phyloP scores from a whole-genome alignment of 805 yeast species.

The Metschnikowia henanensis region DNA sequence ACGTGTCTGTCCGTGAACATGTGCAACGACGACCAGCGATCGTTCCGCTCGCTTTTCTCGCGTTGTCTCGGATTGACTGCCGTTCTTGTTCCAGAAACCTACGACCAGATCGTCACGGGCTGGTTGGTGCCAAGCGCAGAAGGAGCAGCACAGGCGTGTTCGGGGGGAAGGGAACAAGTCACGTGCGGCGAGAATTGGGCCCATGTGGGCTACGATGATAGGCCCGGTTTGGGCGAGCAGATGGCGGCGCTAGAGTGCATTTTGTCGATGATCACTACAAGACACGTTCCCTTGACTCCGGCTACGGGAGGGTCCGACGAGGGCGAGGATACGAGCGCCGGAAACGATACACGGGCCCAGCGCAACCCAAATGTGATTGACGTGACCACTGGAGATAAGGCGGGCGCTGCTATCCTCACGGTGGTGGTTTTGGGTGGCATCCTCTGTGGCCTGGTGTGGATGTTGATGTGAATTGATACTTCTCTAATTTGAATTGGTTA shows the following conservation, averaged over 20 bases:
- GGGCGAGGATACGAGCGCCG: constrained; percentile 29
- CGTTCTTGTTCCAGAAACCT: constrained; percentile 50
- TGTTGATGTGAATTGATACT: constrained; percentile 44
- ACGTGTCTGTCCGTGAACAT: constrained; percentile 52
- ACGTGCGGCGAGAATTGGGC: constrained; percentile 81
- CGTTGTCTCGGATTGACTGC: constrained; percentile 62
- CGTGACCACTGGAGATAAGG: constrained; percentile 54
- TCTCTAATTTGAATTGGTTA: no score
- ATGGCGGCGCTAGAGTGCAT: constrained; percentile 70
- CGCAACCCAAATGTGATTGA: constrained; percentile 42
- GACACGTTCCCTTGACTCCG: constrained; percentile 27
- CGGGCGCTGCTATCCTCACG: constrained; percentile 89
- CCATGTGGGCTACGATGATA: constrained; percentile 56
- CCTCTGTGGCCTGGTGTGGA: constrained; percentile 75
- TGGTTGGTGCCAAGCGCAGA: constrained; percentile 46
- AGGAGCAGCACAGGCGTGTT: constrained; percentile 70
- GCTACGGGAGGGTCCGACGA: constrained; percentile 15
- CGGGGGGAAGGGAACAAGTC: constrained; percentile 85
- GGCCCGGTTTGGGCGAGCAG: constrained; percentile 78
- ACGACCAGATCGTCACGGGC: constrained; percentile 33
- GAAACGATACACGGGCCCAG: constrained; percentile 20
- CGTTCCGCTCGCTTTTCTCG: constrained; percentile 67
- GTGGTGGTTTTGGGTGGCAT: constrained; percentile 63
- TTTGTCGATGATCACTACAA: constrained; percentile 14
- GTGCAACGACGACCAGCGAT: constrained; percentile 76